Evolutionary conservation across 176 grass and related monocot genomes (phyloP), one percentile per base, ranked within the genome.

Genomic region (Tuctoria greenei): DNA sequence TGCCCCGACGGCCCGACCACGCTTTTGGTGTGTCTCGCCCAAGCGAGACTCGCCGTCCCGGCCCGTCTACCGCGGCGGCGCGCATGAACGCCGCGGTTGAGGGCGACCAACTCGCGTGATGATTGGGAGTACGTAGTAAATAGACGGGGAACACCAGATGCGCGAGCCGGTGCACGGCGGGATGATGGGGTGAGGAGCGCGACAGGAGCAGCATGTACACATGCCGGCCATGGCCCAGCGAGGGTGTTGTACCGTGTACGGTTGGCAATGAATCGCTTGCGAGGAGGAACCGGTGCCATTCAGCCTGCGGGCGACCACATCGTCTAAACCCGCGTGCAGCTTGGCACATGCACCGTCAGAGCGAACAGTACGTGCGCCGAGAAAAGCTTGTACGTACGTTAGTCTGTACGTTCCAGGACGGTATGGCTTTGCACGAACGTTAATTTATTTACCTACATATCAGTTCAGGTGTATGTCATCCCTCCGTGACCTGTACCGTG

Each of bases 331-430:
- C 31, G 31, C n/a, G n/a, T n/a, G n/a, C 31, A 31, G 31, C 31
- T 3, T 7, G 17, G 38, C 35, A 73, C 69, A 56, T 72, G 50
- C 25, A 74, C 31, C 31, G 3, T 1, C 31, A 31, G 31, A 31
- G 31, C 31, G 31, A 31, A 31, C 31, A 31, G 31, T 31, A 4
- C 4, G 3, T 20, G 3, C n/a, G 2, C 6, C 8, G 38, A 11
- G 16, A 51, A 35, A 55, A 3, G 21, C n/a, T 31, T 41, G 70
- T 73, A 73, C 36, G 71, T 73, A 56, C 52, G 52, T 23, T 56
- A 3, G 8, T 10, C 3, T 56, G 52, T 56, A 73, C 69, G 11
- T 73, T 10, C 23, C 51, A 23, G 34, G 47, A 72, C 49, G 35
- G 34, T 6, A 5, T 10, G 55, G 20, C n/a, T 56, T 8, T 14